Percentiles rank a stretch among this genome's conserved stretches.
phyloP scores from a whole-genome alignment of 495 filamentous ascomycete genomes.

The Darksidea phi region DNA sequence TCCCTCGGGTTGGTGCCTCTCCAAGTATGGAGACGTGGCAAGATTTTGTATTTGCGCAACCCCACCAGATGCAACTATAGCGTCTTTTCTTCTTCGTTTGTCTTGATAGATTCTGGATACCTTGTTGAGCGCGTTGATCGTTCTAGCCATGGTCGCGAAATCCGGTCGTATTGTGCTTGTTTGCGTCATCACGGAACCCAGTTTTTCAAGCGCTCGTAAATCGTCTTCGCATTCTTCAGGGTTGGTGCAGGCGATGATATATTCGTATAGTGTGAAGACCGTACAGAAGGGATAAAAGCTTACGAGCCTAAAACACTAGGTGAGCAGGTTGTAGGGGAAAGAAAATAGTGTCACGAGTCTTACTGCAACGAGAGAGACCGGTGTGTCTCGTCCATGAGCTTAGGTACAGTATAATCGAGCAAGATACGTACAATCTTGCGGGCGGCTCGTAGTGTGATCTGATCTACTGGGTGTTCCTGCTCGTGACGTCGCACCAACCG shows the following conservation, averaged over 20 bases:
- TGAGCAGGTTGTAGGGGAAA: background rate
- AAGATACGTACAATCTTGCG: constrained; percentile 1
- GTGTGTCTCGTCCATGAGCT: too few species aligned
- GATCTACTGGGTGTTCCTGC: background rate
- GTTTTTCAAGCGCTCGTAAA: constrained; percentile 3
- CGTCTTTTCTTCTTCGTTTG: background rate
- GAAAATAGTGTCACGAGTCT: background rate
- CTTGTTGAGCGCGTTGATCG: constrained; percentile 21
- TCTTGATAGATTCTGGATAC: constrained; percentile 10
- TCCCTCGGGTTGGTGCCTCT: too few species aligned
- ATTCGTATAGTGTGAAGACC: constrained; percentile 16
- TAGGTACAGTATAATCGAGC: background rate
- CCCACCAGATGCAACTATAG: too few species aligned
- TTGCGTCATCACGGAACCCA: background rate
- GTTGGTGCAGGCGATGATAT: constrained; percentile 6
- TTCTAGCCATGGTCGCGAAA: constrained; percentile 3
- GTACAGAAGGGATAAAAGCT: constrained; percentile 18
- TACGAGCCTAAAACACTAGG: background rate
- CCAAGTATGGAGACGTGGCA: too few species aligned
- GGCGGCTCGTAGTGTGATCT: constrained; percentile 12
- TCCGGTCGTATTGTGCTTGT: background rate
- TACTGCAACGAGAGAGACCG: background rate
- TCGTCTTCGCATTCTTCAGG: constrained; percentile 15
- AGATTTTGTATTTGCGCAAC: too few species aligned
- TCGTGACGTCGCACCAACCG: background rate